phyloP scores from a whole-genome alignment of 75 land plant species.

The Gnetum montanum region DNA sequence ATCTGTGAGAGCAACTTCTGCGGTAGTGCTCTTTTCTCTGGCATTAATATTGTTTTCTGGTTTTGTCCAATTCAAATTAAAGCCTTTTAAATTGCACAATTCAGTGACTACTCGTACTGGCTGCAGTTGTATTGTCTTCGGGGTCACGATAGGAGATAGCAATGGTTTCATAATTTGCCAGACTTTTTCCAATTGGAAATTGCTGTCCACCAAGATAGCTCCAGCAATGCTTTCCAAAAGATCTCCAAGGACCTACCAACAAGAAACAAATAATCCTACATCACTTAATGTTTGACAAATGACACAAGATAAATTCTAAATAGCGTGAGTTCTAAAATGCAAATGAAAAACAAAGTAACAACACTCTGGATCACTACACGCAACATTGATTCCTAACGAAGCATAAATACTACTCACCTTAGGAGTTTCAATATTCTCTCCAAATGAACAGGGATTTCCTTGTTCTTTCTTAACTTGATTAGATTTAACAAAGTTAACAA shows the following conservation, averaged over 20 bases:
- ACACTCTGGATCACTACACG: not conserved
- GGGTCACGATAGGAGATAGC: conserved; percentile 86
- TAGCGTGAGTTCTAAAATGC: not conserved
- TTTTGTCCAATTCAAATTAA: conserved; percentile 28
- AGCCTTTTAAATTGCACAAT: conserved; percentile 53
- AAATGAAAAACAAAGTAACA: not conserved
- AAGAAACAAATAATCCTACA: not conserved
- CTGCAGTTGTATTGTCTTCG: conserved; percentile 62
- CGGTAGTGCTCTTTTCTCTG: conserved; percentile 25
- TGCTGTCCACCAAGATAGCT: conserved; percentile 75
- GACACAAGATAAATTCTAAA: not conserved
- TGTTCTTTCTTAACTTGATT: no score
- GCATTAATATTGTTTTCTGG: conserved; percentile 22
- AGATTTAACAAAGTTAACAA: no score
- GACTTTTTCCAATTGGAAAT: conserved; percentile 54
- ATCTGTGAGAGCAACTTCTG: conserved; percentile 45
- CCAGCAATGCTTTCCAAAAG: conserved; percentile 94
- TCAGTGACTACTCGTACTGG: conserved; percentile 67
- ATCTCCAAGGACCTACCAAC: conserved; percentile 94
- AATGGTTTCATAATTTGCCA: conserved; percentile 74
- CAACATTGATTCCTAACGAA: not conserved
- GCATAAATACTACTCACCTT: conserved; percentile 12
- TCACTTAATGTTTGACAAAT: not conserved
- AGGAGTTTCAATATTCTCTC: conserved; percentile 25
- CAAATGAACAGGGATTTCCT: conserved; percentile 11